These are phyloP conservation scores for Alnus rubra DNA, from an alignment of 306 rosid species.

Conservation along the genomic window DNA sequence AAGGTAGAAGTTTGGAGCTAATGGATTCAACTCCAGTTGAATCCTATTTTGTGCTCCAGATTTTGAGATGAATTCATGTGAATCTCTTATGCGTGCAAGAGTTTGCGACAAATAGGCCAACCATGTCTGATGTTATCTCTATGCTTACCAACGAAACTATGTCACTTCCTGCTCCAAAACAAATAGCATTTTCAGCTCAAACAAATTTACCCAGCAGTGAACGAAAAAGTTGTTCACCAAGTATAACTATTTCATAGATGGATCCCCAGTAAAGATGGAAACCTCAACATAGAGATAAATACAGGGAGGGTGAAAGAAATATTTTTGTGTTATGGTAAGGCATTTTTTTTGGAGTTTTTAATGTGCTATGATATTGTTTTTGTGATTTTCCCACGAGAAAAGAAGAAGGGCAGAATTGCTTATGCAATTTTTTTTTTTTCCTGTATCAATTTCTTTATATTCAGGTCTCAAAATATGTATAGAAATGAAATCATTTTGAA, in stretches of 20 bases:
- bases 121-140: conserved; percentile 17
- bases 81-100: conserved; percentile 21
- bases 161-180: conserved; percentile 18
- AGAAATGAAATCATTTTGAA: too few species aligned
- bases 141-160: conserved; percentile 22
- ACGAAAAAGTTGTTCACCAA: neutral
- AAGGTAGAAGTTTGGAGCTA: neutral
- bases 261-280: neutral
- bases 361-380: neutral
- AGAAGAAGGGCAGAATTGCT: neutral
- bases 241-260: neutral
- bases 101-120: conserved; percentile 16
- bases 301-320: neutral
- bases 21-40: neutral
- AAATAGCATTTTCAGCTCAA: neutral
- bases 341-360: neutral
- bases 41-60: neutral
- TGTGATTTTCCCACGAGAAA: neutral
- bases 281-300: too few species aligned
- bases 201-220: neutral
- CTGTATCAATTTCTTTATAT: too few species aligned
- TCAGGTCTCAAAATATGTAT: too few species aligned
- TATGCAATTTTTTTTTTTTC: too few species aligned
- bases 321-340: neutral
- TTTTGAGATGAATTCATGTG: conserved; percentile 13